Evolutionary conservation across 2,329 filamentous ascomycete genomes (phyloP).

Genomic region (Cadophora gregata): DNA sequence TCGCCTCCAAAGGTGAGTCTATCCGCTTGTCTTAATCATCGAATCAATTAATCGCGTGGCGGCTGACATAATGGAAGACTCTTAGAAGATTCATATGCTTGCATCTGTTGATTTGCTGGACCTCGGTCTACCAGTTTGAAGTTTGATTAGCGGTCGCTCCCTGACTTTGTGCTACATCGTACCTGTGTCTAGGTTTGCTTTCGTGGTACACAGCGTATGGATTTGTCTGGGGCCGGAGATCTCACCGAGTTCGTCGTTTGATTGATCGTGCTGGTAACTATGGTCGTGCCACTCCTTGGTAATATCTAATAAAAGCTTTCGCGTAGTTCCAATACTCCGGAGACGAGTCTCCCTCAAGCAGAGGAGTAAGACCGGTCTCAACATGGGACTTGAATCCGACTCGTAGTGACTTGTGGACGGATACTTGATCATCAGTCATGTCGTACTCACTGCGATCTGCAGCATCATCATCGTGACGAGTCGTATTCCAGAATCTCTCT

Average conservation of each 20-base stretch:
- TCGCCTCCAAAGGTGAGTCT: background rate
- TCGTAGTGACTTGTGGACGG: background rate
- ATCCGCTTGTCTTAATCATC: background rate
- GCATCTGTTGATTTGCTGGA: background rate
- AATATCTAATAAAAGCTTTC: background rate
- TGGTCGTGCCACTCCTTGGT: background rate
- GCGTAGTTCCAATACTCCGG: background rate
- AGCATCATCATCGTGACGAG: background rate
- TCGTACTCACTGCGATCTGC: background rate
- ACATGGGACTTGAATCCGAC: background rate
- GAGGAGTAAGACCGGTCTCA: background rate
- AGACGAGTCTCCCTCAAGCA: background rate
- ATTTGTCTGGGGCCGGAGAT: background rate
- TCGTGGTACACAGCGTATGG: background rate
- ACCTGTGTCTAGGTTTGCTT: background rate
- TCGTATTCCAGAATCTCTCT: background rate
- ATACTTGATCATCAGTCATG: background rate
- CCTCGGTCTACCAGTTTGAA: background rate
- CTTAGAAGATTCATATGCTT: background rate
- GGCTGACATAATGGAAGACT: background rate
- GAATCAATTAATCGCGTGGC: background rate
- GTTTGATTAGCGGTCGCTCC: background rate
- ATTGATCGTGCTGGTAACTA: background rate
- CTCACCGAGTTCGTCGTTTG: background rate
- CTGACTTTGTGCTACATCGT: background rate